Base-by-base conservation (phyloP, 805 yeast species). In the Wickerhamiella bombiphila region DNA sequence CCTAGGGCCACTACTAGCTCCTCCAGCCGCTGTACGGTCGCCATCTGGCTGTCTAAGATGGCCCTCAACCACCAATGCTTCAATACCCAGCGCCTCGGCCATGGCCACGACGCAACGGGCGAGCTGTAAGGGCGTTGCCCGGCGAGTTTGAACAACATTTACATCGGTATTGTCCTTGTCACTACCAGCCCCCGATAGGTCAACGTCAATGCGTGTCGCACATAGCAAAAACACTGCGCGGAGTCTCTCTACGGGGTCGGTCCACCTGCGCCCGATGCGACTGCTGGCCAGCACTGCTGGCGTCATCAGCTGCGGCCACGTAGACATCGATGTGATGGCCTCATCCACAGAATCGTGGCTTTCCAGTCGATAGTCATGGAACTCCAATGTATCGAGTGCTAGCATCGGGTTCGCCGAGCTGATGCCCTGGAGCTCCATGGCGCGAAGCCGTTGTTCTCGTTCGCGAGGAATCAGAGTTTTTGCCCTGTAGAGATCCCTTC, bases 21-120 rank as follows among this genome's bases (percentile, higher is more conserved):
- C n/a, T n/a, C n/a, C n/a, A n/a, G n/a, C n/a, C n/a, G n/a, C n/a
- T 16, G 21, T 22, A 2, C 47, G 32, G 42, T 64, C 70, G 38
- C 68, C 75, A 43, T 74, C 74, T 6, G 94, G 93, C 19, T 75
- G 70, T 53, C 86, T 82, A 60, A 86, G 67, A 51, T 80, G 80
- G 3, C 98, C 98, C 19, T 74, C 61, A 2, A 91, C 74, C 1
- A 83, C 66, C 42, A 80, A 91, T 45, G 83, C 72, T 5, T 77
- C 74, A 28, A 91, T 66, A 8, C 77, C 75, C 35, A 86, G 61
- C 0, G 76, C 65, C 38, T 69, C 74, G 34, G 88, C 72, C 62
- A 91, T 70, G 41, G 72, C 70, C 43, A 75, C 74, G 55, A 83
- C 80, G 16, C 83, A 58, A 63, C 79, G 74, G 7, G 91, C 82